A percentile compares a stretch with the other conserved stretches of the same genome.
Conservation (phyloP, 441 rosid genomes). For the Gossypium laxum region DNA sequence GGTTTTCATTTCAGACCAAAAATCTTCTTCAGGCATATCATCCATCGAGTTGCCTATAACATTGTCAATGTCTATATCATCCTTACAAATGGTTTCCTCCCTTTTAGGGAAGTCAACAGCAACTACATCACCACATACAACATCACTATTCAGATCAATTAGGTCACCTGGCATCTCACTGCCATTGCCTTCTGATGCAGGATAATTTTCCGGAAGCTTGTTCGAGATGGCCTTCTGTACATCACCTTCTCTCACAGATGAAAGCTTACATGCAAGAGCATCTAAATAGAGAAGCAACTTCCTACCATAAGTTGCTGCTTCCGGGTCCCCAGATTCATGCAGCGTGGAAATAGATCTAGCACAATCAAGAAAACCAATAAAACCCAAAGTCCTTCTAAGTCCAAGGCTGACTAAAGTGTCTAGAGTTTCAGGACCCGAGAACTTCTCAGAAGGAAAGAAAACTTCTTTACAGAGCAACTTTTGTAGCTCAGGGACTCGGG, state of each 20-base stretch:
- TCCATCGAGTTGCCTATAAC: conserved; percentile 42
- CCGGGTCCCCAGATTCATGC: conserved; percentile 50
- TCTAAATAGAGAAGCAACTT: conserved; percentile 52
- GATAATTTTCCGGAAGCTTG: background rate
- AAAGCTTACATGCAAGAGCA: conserved; percentile 51
- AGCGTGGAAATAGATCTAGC: conserved; percentile 68
- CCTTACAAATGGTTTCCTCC: conserved; percentile 27
- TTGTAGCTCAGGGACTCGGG: conserved; percentile 64
- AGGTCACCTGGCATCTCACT: conserved; percentile 30
- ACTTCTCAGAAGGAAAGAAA: conserved; percentile 74
- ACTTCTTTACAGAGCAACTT: conserved; percentile 61
- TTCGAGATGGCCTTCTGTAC: background rate
- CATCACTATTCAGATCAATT: conserved; percentile 17
- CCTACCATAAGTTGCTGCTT: conserved; percentile 50
- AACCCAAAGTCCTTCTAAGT: conserved; percentile 58
- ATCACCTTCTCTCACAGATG: conserved; percentile 31
- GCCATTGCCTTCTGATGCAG: conserved; percentile 26
- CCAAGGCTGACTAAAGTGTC: conserved; percentile 72
- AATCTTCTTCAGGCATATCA: conserved; percentile 59
- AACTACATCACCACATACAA: conserved; percentile 21
- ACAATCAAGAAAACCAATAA: conserved; percentile 69
- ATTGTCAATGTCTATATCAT: conserved; percentile 34
- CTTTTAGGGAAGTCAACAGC: conserved; percentile 25
- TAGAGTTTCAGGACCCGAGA: conserved; percentile 64
- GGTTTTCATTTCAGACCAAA: conserved; percentile 77